Percentiles rank a stretch among this genome's conserved stretches.
These are phyloP conservation scores for Leucoagaricus sp. DNA, from an alignment of 1,284 basidiomycete species.

Conservation along the genomic window DNA sequence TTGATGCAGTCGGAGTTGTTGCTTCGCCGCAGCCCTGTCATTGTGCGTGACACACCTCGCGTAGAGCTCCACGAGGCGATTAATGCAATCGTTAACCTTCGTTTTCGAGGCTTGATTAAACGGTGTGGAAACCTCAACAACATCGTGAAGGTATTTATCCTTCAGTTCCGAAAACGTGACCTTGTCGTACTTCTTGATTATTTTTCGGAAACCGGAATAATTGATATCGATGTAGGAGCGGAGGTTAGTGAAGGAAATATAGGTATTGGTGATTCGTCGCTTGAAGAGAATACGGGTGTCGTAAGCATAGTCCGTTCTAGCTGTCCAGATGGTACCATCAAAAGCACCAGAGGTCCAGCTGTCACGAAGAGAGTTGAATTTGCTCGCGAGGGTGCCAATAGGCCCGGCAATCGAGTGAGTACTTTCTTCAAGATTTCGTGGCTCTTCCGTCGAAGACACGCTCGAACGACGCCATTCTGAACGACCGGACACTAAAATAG, in stretches of 20 bases:
- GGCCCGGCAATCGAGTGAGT: constrained; percentile 41
- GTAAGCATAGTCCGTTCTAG: constrained; percentile 82
- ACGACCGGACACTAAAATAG: background rate
- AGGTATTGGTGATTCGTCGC: constrained; percentile 87
- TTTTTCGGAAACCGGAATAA: constrained; percentile 94
- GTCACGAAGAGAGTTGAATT: constrained; percentile 49
- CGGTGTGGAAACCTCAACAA: constrained; percentile 71
- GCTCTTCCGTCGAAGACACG: constrained; percentile 45
- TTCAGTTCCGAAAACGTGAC: constrained; percentile 87
- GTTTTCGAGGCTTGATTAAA: constrained; percentile 71
- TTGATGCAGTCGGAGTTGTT: constrained; percentile 87
- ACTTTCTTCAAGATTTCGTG: constrained; percentile 36
- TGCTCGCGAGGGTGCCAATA: constrained; percentile 48
- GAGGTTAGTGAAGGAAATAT: constrained; percentile 82
- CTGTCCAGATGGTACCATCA: constrained; percentile 68
- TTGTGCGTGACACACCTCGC: constrained; percentile 85
- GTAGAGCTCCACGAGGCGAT: constrained; percentile 75
- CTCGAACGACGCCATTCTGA: constrained; percentile 8
- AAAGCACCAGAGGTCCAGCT: constrained; percentile 44
- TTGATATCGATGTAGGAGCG: constrained; percentile 95
- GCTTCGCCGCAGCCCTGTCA: constrained; percentile 71
- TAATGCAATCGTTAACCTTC: constrained; percentile 63
- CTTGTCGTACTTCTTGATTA: constrained; percentile 99
- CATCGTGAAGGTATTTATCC: constrained; percentile 77
- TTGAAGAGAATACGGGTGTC: constrained; percentile 92